Conservation (phyloP, 2,329 filamentous ascomycete species). For the Ramularia collo-cygni region DNA sequence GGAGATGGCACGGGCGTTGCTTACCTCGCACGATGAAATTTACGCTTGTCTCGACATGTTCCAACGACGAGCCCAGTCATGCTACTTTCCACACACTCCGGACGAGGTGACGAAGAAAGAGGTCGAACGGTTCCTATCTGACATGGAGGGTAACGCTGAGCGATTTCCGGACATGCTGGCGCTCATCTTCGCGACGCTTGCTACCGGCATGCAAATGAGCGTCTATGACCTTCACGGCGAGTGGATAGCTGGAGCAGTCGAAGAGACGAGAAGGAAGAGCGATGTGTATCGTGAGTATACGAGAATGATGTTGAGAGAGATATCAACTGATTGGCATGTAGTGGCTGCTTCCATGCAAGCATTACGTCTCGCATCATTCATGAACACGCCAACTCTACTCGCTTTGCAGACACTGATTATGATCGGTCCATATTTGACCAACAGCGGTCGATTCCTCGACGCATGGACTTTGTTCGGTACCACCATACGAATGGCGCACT, state of each 20-base stretch:
- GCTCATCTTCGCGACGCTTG: conserved; percentile 42
- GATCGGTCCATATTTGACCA: conserved; percentile 44
- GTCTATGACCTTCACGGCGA: conserved; percentile 37
- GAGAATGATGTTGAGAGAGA: not conserved
- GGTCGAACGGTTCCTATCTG: conserved; percentile 39
- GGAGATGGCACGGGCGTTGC: conserved; percentile 27
- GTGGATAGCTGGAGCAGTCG: conserved; percentile 34
- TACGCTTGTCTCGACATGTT: conserved; percentile 37
- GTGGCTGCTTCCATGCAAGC: conserved; percentile 46
- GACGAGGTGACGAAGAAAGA: conserved; percentile 38
- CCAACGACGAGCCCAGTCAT: conserved; percentile 37
- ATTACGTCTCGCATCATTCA: conserved; percentile 42
- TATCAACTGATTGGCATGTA: conserved; percentile 20
- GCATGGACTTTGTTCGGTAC: conserved; percentile 45
- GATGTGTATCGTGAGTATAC: conserved; percentile 41
- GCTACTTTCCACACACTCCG: conserved; percentile 41
- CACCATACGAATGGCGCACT: conserved; percentile 44
- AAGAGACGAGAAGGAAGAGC: conserved; percentile 31
- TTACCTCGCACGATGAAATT: conserved; percentile 36
- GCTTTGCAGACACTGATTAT: conserved; percentile 42
- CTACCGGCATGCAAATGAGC: conserved; percentile 41
- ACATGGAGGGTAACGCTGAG: conserved; percentile 37
- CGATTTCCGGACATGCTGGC: conserved; percentile 43
- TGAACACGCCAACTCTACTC: conserved; percentile 42
- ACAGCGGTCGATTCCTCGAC: conserved; percentile 44